Conservation (phyloP, 768 basidiomycete species). For the Tulasnella sp. region DNA sequence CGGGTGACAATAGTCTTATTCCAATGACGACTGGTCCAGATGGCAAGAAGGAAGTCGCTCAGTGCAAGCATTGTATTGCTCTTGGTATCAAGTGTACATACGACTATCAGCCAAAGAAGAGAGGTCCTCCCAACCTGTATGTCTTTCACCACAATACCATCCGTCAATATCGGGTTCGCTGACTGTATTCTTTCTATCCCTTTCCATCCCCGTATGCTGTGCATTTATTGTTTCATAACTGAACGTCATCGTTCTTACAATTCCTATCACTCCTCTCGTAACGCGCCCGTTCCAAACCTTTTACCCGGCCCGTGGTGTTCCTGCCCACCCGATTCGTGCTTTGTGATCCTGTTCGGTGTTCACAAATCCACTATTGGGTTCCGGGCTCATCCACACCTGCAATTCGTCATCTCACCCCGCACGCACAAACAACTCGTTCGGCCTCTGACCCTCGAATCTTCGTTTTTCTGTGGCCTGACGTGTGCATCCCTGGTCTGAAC, state of each 20-base stretch:
- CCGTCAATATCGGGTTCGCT: background rate
- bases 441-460: background rate
- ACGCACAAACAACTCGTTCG: no score
- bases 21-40: slow-evolving; percentile 15
- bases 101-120: slow-evolving; percentile 86
- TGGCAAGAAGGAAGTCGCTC: slow-evolving; percentile 30
- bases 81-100: slow-evolving; percentile 79
- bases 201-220: background rate
- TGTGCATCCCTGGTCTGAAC: background rate
- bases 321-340: no score
- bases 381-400: no score
- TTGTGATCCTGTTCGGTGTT: no score
- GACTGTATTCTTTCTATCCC: background rate
- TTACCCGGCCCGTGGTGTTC: no score
- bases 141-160: slow-evolving; percentile 10
- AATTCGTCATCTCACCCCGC: no score
- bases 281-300: no score
- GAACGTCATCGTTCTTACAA: slow-evolving; percentile 9
- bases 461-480: background rate
- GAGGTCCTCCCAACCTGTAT: slow-evolving; percentile 84
- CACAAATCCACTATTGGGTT: no score
- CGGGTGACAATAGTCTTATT: slow-evolving; percentile 8
- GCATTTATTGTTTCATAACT: background rate
- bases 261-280: no score
- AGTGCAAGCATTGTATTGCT: slow-evolving; percentile 80